A percentile compares a stretch with the other conserved stretches of the same genome.
phyloP scores from a whole-genome alignment of 148 eudicot species.

The Salicornia ramosissima region DNA sequence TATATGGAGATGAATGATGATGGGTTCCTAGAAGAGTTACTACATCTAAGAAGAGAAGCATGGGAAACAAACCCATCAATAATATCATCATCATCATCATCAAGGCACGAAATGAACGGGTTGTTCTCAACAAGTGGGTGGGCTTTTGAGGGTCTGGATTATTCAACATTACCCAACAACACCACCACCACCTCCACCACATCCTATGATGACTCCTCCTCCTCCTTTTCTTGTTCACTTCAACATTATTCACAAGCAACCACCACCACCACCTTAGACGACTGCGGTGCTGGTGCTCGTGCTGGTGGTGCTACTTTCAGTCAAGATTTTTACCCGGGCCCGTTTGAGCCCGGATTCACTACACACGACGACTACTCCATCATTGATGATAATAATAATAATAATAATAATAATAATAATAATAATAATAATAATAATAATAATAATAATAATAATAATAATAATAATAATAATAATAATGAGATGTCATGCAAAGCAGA shows the following conservation, averaged over 20 bases:
- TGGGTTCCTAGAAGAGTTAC: slow-evolving; percentile 61
- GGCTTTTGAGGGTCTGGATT: slow-evolving; percentile 27
- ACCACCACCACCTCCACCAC: too few species aligned
- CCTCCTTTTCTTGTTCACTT: slow-evolving; percentile 23
- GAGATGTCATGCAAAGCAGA: slow-evolving; percentile 41
- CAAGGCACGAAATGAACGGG: slow-evolving; percentile 25
- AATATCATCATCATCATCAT: too few species aligned
- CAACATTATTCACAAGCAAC: not conserved
- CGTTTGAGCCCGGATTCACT: slow-evolving; percentile 18
- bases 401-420: too few species aligned
- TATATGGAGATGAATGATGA: slow-evolving; percentile 48
- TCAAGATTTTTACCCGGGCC: slow-evolving; percentile 11
- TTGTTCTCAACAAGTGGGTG: slow-evolving; percentile 27
- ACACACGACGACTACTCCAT: not conserved
- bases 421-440: too few species aligned
- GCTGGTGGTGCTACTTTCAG: too few species aligned
- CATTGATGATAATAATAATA: too few species aligned
- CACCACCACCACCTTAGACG: slow-evolving; percentile 23
- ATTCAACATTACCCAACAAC: too few species aligned
- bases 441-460: too few species aligned
- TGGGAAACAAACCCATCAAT: slow-evolving; percentile 29
- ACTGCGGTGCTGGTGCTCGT: too few species aligned
- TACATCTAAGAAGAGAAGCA: slow-evolving; percentile 43
- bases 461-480: too few species aligned
- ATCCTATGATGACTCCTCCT: too few species aligned